phyloP scores from a whole-genome alignment of 2,329 filamentous ascomycete species.

The Colletotrichum sp. region DNA sequence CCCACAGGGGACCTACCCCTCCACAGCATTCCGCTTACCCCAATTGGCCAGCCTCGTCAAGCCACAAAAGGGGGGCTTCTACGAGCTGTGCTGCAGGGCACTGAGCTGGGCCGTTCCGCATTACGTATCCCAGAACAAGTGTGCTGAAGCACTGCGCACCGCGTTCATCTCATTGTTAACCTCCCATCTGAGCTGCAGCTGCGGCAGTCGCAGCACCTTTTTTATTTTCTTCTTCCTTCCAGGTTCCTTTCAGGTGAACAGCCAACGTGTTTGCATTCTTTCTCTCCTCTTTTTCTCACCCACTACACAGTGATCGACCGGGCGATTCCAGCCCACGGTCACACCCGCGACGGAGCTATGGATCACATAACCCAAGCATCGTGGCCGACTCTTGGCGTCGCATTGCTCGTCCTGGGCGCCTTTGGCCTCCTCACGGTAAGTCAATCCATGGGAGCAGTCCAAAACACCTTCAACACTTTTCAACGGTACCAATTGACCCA shows the following conservation, averaged over 20 bases:
- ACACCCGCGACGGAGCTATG: not conserved
- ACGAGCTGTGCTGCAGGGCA: not conserved
- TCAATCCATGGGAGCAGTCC: not conserved
- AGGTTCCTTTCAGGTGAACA: not conserved
- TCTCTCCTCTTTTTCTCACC: not conserved
- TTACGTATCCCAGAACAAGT: slow-evolving; percentile 18
- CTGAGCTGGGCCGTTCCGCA: slow-evolving; percentile 5
- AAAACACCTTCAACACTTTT: not conserved
- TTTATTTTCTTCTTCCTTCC: not conserved
- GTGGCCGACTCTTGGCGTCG: slow-evolving; percentile 11
- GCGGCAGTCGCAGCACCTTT: slow-evolving; percentile 1
- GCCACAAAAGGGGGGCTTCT: slow-evolving; percentile 5
- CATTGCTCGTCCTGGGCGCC: not conserved
- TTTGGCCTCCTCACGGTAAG: slow-evolving; percentile 5
- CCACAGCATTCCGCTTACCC: not conserved
- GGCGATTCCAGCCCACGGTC: not conserved
- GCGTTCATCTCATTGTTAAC: not conserved
- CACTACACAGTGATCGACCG: not conserved
- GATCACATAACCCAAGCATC: slow-evolving; percentile 10
- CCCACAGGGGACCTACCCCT: slow-evolving; percentile 2
- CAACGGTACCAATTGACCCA: not conserved
- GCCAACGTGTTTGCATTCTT: not conserved
- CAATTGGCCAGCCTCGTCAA: slow-evolving; percentile 14
- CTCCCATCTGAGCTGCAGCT: slow-evolving; percentile 6
- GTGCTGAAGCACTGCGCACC: not conserved